Percentiles rank a stretch among this genome's conserved stretches.
Evolutionary conservation across 495 filamentous ascomycete species (phyloP).

Genomic region (Parathielavia hyrcaniae): DNA sequence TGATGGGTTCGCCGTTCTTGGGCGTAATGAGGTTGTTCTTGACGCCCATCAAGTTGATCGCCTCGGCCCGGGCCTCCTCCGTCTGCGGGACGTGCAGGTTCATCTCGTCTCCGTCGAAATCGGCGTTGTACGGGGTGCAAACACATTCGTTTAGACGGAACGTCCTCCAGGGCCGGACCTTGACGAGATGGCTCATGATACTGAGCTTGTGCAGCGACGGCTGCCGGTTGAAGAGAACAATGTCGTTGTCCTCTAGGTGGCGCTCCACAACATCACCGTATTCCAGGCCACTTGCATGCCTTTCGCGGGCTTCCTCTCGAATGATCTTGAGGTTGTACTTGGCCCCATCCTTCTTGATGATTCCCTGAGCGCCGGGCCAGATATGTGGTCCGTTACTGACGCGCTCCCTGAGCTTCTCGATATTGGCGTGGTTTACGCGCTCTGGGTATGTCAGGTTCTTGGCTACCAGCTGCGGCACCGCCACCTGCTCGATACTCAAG

Average conservation of each 20-base stretch:
- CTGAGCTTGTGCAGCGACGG: slow-evolving; percentile 96
- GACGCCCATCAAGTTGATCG: slow-evolving; percentile 95
- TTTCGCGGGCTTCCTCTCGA: slow-evolving; percentile 43
- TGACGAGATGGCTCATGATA: slow-evolving; percentile 90
- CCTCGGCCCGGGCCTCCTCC: slow-evolving; percentile 92
- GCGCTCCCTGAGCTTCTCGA: slow-evolving; percentile 66
- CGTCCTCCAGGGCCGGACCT: slow-evolving; percentile 89
- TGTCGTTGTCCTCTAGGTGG: slow-evolving; percentile 91
- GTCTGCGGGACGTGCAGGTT: slow-evolving; percentile 98
- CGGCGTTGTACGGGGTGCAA: slow-evolving; percentile 96
- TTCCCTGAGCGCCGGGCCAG: slow-evolving; percentile 81
- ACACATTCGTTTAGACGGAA: slow-evolving; percentile 98
- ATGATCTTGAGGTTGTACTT: slow-evolving; percentile 72
- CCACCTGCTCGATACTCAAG: slow-evolving; percentile 86
- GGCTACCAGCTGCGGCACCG: slow-evolving; percentile 80
- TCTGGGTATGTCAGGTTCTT: slow-evolving; percentile 95
- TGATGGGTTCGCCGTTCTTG: slow-evolving; percentile 97
- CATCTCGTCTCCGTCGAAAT: slow-evolving; percentile 99
- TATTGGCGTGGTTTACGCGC: slow-evolving; percentile 72
- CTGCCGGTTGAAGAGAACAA: slow-evolving; percentile 97
- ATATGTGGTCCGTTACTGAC: slow-evolving; percentile 65
- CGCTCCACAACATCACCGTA: slow-evolving; percentile 88
- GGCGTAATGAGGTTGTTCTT: slow-evolving; percentile 93
- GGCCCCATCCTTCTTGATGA: slow-evolving; percentile 61
- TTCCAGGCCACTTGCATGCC: slow-evolving; percentile 61